Evolutionary conservation across 352 stramenopile species (phyloP).

Genomic region (Phytophthora chlamydospora): DNA sequence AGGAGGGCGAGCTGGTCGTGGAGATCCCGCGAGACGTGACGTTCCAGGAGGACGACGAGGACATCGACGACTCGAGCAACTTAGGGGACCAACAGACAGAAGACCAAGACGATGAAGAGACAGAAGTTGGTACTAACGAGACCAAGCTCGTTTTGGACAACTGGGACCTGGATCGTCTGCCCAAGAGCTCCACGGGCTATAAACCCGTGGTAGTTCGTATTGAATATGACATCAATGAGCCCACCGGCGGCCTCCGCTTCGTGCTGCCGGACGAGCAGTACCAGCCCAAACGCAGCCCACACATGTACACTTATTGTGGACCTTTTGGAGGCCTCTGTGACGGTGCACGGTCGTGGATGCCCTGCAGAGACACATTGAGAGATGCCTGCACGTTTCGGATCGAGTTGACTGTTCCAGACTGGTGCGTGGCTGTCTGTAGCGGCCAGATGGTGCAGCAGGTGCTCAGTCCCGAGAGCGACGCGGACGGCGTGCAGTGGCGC

Average conservation of each 20-base stretch:
- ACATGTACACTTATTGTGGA: conserved; percentile 90
- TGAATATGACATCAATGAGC: conserved; percentile 83
- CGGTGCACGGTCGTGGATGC: conserved; percentile 86
- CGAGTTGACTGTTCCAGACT: conserved; percentile 82
- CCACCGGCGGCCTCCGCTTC: conserved; percentile 70
- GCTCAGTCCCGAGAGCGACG: conserved; percentile 56
- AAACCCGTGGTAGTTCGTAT: conserved; percentile 73
- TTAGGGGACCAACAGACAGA: conserved; percentile 43
- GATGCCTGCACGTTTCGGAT: conserved; percentile 79
- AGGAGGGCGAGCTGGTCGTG: conserved; percentile 83
- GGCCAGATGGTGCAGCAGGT: conserved; percentile 87
- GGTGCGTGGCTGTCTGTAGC: conserved; percentile 83
- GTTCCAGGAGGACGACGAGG: conserved; percentile 62
- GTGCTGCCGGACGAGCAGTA: conserved; percentile 70
- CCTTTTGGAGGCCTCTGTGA: conserved; percentile 85
- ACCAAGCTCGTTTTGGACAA: conserved; percentile 57
- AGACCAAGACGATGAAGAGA: conserved; percentile 40
- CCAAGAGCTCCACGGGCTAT: conserved; percentile 71
- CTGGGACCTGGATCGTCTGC: conserved; percentile 77
- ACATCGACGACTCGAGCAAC: conserved; percentile 41
- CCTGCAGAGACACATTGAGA: conserved; percentile 73
- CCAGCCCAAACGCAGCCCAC: conserved; percentile 71
- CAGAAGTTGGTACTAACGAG: conserved; percentile 39
- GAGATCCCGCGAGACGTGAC: conserved; percentile 67
- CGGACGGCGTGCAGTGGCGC: conserved; percentile 53